Evolutionary conservation across 495 filamentous ascomycete species (phyloP).

Genomic region (Corynascus novoguineensis): DNA sequence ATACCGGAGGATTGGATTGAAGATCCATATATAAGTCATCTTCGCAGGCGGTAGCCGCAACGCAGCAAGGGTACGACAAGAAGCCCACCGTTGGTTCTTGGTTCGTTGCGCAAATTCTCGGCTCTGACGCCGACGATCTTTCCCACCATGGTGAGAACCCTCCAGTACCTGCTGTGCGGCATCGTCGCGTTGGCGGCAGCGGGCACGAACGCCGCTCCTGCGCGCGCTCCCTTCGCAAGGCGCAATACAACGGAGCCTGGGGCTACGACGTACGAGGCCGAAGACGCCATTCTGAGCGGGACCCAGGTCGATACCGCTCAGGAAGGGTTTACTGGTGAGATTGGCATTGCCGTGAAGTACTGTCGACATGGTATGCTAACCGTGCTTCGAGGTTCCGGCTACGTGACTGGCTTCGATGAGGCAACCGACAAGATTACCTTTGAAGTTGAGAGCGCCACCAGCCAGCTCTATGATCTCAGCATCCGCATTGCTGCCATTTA

Average conservation of each 20-base stretch:
- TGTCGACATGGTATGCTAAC: neutral
- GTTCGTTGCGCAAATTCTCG: neutral
- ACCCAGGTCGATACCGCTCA: conserved; percentile 31
- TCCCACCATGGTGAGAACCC: conserved; percentile 4
- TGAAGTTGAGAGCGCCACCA: conserved; percentile 23
- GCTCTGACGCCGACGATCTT: neutral
- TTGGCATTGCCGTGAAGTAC: neutral
- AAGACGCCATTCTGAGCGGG: conserved; percentile 34
- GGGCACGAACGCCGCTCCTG: neutral
- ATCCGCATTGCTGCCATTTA: conserved; percentile 39
- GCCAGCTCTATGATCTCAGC: conserved; percentile 36
- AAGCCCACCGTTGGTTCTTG: neutral
- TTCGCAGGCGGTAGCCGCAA: too few species aligned
- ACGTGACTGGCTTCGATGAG: conserved; percentile 39
- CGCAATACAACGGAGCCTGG: neutral
- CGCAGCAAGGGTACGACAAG: too few species aligned
- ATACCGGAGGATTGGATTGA: neutral
- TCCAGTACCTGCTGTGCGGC: conserved; percentile 7
- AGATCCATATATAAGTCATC: neutral
- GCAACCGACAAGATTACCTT: conserved; percentile 39
- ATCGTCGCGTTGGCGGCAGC: conserved; percentile 2
- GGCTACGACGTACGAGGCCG: conserved; percentile 34
- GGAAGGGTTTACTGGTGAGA: conserved; percentile 29
- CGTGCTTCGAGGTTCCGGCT: conserved; percentile 31
- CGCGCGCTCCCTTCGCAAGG: neutral